Percentiles rank a stretch among this genome's conserved stretches.
Evolutionary conservation across 345 rosid species (phyloP).

Genomic region (Pistacia atlantica): DNA sequence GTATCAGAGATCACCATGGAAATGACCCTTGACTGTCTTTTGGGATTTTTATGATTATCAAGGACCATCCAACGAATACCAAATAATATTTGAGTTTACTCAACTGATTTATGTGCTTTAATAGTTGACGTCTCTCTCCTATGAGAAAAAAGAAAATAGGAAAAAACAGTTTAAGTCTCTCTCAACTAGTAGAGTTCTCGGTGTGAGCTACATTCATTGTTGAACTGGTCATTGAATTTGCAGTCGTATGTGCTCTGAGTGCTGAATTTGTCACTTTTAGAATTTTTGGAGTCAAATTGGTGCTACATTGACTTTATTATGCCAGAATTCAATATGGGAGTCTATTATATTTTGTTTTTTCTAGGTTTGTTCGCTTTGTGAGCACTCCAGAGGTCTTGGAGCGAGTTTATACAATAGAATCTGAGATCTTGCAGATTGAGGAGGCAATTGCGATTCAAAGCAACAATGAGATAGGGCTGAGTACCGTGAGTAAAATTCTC

Average conservation of each 20-base stretch:
- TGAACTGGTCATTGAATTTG: neutral
- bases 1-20: too few relatives aligned
- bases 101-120: neutral
- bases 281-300: neutral
- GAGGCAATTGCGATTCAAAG: conserved; percentile 85
- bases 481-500: conserved; percentile 48
- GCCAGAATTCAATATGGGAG: neutral
- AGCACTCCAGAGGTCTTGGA: conserved; percentile 92
- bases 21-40: too few relatives aligned
- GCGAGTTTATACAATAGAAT: conserved; percentile 74
- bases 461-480: conserved; percentile 55
- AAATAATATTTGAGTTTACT: neutral
- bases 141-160: too few relatives aligned
- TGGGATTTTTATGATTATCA: neutral
- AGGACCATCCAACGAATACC: neutral
- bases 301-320: neutral
- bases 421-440: conserved; percentile 90
- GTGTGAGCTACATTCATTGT: neutral
- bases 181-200: neutral
- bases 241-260: neutral
- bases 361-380: conserved; percentile 98
- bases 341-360: conserved; percentile 25
- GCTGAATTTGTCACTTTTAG: neutral
- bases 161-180: neutral
- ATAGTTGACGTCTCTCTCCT: neutral